phyloP scores from a whole-genome alignment of 192 early-diverging fungal genomes.

The Backusella tarrabulga region DNA sequence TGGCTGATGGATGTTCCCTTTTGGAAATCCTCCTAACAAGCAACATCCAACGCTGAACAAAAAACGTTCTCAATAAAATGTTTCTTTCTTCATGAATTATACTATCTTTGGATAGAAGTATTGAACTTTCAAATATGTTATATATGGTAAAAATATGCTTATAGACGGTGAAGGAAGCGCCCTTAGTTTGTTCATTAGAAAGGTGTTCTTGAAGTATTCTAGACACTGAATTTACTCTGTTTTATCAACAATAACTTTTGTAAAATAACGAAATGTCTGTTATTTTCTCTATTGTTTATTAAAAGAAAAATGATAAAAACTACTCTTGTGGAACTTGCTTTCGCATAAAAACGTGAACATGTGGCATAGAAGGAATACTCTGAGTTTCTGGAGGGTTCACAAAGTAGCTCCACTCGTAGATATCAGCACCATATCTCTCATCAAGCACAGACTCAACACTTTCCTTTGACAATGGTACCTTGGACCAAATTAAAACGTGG shows the following conservation, averaged over 20 bases:
- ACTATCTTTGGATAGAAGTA: neutral
- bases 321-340: neutral
- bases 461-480: neutral
- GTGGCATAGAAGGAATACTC: slow-evolving; percentile 19
- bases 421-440: neutral
- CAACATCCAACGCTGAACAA: neutral
- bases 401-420: slow-evolving; percentile 20
- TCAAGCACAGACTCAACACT: slow-evolving; percentile 4
- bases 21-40: neutral
- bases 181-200: too few species aligned
- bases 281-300: neutral
- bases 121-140: neutral
- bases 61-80: neutral
- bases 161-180: too few species aligned
- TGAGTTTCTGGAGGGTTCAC: slow-evolving; percentile 23
- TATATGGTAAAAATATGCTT: neutral
- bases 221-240: neutral
- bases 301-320: neutral
- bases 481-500: slow-evolving; percentile 24
- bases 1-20: neutral
- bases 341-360: slow-evolving; percentile 26
- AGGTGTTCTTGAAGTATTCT: neutral
- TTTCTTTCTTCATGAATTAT: neutral
- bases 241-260: neutral
- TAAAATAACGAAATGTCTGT: neutral